A percentile compares a stretch with the other conserved stretches of the same genome.
phyloP scores from a whole-genome alignment of 2,329 filamentous ascomycete species.

The Moelleriella libera region DNA sequence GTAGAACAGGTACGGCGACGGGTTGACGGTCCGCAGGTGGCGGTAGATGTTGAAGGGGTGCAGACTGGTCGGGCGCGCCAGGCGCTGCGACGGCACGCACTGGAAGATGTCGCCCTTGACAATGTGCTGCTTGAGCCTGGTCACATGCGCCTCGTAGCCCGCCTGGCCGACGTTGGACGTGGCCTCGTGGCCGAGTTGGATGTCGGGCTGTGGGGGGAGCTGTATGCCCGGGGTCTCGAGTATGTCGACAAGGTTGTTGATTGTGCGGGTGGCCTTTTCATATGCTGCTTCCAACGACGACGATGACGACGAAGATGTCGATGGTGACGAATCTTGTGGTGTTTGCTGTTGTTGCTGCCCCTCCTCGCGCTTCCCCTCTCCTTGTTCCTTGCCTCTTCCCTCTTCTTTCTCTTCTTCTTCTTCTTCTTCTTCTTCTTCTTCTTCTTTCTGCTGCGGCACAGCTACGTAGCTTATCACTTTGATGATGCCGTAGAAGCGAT shows the following conservation, averaged over 20 bases:
- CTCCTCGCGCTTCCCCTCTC: too few relatives aligned
- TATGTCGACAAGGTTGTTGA: constrained; percentile 54
- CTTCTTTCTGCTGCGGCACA: constrained; percentile 37
- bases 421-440: too few relatives aligned
- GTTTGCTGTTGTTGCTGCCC: too few relatives aligned
- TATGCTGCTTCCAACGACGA: constrained; percentile 47
- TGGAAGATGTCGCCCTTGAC: constrained; percentile 90
- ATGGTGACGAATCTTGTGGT: too few relatives aligned
- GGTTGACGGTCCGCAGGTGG: constrained; percentile 91
- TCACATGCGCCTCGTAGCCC: constrained; percentile 88
- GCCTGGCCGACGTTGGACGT: constrained; percentile 80
- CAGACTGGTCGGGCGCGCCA: constrained; percentile 74
- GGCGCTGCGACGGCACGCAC: constrained; percentile 86
- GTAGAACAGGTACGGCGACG: constrained; percentile 94
- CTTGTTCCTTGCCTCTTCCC: too few relatives aligned
- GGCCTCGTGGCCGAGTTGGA: constrained; percentile 62
- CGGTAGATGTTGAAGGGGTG: constrained; percentile 98
- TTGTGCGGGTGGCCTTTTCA: constrained; percentile 45
- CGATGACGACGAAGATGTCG: constrained; percentile 6
- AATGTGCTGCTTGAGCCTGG: constrained; percentile 78
- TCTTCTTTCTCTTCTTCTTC: too few relatives aligned
- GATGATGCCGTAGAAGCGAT: constrained; percentile 85
- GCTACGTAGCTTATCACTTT: constrained; percentile 87
- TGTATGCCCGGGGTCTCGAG: constrained; percentile 64
- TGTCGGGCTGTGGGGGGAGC: constrained; percentile 61